These are phyloP conservation scores for Prunus mira DNA, from an alignment of 306 rosid species.

Conservation along the genomic window DNA sequence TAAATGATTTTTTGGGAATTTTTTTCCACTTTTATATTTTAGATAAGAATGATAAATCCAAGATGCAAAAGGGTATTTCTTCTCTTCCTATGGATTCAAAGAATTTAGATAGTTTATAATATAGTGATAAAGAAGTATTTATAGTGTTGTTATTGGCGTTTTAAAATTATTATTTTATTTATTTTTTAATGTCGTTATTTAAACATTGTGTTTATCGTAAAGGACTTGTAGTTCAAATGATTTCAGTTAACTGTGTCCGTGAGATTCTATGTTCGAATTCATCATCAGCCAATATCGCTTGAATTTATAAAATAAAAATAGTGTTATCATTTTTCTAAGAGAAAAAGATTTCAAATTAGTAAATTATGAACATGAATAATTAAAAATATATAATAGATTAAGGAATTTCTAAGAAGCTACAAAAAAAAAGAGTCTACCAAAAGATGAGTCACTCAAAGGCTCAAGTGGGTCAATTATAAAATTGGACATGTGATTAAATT, in stretches of 20 bases:
- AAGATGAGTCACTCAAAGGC: background rate
- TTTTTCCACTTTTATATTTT: background rate
- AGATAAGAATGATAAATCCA: background rate
- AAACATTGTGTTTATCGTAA: background rate
- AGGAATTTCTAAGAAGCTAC: background rate
- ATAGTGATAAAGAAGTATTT: background rate
- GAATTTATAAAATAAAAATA: no score
- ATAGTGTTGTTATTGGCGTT: no score
- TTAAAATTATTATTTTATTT: background rate
- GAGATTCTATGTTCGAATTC: no score
- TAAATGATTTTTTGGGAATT: background rate
- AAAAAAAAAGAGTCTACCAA: background rate
- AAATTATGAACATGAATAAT: background rate
- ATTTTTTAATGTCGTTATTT: background rate
- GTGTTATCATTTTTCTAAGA: no score
- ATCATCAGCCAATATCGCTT: no score
- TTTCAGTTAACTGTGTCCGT: accelerated
- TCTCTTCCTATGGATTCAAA: background rate
- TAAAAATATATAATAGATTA: background rate
- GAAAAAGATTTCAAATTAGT: no score
- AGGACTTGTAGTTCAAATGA: no score
- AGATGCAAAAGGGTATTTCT: background rate
- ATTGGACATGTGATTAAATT: background rate
- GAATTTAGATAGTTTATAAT: no score
- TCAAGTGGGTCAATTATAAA: background rate